Evolutionary conservation across 768 basidiomycete species (phyloP).

Genomic region (Podaxis mareebaensis): DNA sequence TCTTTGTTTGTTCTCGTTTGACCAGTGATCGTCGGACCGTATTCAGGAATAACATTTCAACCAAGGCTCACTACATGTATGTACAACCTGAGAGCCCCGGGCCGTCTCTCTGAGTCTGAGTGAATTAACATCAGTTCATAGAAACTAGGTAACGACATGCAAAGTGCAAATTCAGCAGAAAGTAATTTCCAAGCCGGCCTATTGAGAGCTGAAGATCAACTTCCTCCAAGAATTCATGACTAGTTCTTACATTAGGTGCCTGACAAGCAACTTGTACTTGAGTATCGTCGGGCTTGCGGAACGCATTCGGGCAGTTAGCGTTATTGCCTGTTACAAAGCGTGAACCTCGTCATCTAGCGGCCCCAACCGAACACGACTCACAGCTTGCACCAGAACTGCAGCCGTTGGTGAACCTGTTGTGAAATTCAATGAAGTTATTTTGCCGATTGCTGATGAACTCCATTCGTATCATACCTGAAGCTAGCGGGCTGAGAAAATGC

Average conservation of each 20-base stretch:
- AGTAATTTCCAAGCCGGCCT: not conserved
- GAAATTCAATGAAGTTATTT: not conserved
- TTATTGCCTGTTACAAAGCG: conserved; percentile 29
- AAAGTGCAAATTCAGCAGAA: not conserved
- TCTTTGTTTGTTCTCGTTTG: too few species aligned
- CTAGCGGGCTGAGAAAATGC: conserved; percentile 40
- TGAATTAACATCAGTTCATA: not conserved
- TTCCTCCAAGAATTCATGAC: not conserved
- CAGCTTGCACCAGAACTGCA: conserved; percentile 47
- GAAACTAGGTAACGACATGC: not conserved
- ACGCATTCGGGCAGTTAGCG: conserved; percentile 36
- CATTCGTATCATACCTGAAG: conserved; percentile 31
- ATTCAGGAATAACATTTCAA: too few species aligned
- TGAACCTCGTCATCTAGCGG: not conserved
- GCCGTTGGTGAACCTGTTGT: conserved; percentile 39
- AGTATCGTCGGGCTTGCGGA: conserved; percentile 35
- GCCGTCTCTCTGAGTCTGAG: not conserved
- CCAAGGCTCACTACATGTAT: too few species aligned
- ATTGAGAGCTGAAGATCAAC: not conserved
- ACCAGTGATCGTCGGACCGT: too few species aligned
- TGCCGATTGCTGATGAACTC: not conserved
- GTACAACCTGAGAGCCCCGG: too few species aligned
- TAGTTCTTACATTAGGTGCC: conserved; percentile 31
- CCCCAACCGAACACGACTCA: conserved; percentile 22
- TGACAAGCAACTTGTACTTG: conserved; percentile 40